Evolutionary conservation across 768 basidiomycete genomes (phyloP).

Genomic region (Mrakia frigida): DNA sequence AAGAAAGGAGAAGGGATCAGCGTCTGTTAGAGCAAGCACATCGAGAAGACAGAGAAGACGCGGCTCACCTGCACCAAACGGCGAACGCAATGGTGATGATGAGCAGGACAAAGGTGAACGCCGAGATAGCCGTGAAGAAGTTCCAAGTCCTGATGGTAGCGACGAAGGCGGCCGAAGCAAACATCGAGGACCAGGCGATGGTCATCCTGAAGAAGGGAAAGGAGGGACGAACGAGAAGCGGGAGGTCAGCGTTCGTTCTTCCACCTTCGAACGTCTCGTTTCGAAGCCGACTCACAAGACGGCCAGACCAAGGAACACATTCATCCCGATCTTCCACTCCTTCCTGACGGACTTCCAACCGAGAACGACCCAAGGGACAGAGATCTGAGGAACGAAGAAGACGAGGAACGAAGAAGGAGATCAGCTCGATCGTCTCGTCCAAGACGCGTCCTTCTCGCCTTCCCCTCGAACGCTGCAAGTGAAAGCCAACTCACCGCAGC

Average conservation of each 20-base stretch:
- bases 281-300: slow-evolving; percentile 14
- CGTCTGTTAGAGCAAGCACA: background rate
- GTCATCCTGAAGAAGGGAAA: slow-evolving; percentile 51
- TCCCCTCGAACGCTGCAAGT: no score
- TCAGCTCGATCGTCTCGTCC: background rate
- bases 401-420: background rate
- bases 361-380: slow-evolving; percentile 35
- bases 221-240: background rate
- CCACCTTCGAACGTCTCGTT: background rate
- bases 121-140: slow-evolving; percentile 64
- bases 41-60: background rate
- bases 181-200: slow-evolving; percentile 66
- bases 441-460: background rate
- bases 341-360: slow-evolving; percentile 72
- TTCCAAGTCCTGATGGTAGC: slow-evolving; percentile 70
- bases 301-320: slow-evolving; percentile 54
- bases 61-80: slow-evolving; percentile 38
- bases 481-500: slow-evolving; percentile 50
- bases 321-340: slow-evolving; percentile 58
- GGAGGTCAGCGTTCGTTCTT: background rate
- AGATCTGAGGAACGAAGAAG: background rate
- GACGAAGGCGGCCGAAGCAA: slow-evolving; percentile 61
- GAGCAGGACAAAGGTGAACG: slow-evolving; percentile 57
- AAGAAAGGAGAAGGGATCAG: slow-evolving; percentile 43
- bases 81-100: slow-evolving; percentile 58